Evolutionary conservation across 495 filamentous ascomycete species (phyloP).

Genomic region (Lophium mytilinum): DNA sequence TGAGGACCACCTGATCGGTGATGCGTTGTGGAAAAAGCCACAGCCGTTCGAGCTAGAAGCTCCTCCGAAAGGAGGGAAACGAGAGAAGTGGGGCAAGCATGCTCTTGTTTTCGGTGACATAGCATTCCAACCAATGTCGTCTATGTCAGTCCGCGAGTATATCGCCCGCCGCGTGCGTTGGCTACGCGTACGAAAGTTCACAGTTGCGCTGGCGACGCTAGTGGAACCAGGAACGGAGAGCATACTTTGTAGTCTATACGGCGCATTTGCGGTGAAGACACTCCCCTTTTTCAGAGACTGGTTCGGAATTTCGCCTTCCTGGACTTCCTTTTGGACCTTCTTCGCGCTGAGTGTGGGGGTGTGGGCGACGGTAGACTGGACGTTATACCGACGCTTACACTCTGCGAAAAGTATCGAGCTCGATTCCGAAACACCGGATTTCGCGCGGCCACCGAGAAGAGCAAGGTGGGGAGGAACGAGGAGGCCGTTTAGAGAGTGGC

Average conservation of each 20-base stretch:
- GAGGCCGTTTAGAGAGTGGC: constrained; percentile 57
- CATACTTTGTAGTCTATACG: constrained; percentile 71
- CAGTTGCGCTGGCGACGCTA: constrained; percentile 76
- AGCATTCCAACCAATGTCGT: constrained; percentile 79
- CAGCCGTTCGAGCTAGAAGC: constrained; percentile 11
- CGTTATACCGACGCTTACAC: constrained; percentile 66
- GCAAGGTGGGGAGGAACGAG: constrained; percentile 2
- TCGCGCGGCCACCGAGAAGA: constrained; percentile 46
- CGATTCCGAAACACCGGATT: constrained; percentile 63
- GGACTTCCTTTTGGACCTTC: constrained; percentile 55
- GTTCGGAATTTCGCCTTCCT: constrained; percentile 54
- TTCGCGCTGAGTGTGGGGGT: constrained; percentile 57
- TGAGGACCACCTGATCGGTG: constrained; percentile 93
- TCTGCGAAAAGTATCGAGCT: constrained; percentile 58
- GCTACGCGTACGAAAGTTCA: constrained; percentile 91
- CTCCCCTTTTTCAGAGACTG: constrained; percentile 51
- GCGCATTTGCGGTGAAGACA: constrained; percentile 69
- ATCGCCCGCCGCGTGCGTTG: constrained; percentile 79
- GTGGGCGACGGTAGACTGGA: constrained; percentile 72
- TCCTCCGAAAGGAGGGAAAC: constrained; percentile 33
- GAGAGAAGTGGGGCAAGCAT: constrained; percentile 62
- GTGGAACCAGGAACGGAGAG: constrained; percentile 93
- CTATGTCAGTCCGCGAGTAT: constrained; percentile 73
- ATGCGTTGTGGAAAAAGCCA: constrained; percentile 68
- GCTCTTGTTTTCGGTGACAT: constrained; percentile 75